Base-by-base conservation (phyloP, 495 filamentous ascomycete species). In the Penicillium cataractarum region DNA sequence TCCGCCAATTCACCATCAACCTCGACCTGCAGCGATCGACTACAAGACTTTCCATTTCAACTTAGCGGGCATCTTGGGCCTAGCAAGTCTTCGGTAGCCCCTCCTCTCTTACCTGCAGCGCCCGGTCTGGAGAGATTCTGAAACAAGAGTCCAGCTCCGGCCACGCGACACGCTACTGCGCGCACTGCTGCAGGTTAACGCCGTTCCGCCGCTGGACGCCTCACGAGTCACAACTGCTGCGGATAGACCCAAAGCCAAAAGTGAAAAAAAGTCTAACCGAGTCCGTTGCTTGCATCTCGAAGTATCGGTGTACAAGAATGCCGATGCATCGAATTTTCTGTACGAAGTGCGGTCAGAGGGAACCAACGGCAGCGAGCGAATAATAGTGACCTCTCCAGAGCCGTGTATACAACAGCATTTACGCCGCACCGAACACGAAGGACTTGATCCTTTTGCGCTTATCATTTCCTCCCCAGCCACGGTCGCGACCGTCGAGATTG, bases 91-190 rank as follows among this genome's bases (percentile, higher is more conserved):
- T 37, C 22, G 51, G 19, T 54, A 4, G 17, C n/a, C 51, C 31
- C 31, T 35, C 51, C 29, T n/a, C 15, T 29, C 24, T 50, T 22
- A 46, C 19, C 19, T 46, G 42, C 19, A 46, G n/a, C 21, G 19
- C 21, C 4, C 12, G 53, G 53, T 24, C 21, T 56, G 53, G 26
- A 48, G 31, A 64, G 4, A 46, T 61, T 64, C 60, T 71, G 69
- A 71, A 71, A 69, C 69, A 63, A 58, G 40, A 59, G 37, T 32
- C 27, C 32, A 59, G 63, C 62, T 68, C 65, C 59, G 63, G 56
- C 69, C 69, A 71, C 63, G 69, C 69, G 69, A 68, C 55, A 55
- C 62, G 62, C 62, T 67, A 70, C 64, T 57, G 55, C 51, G 39
- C 51, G 27, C 57, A 35, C 57, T 60, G 60, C 60, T 39, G 46